Evolutionary conservation across 2,329 filamentous ascomycete species (phyloP).

Genomic region (Hypomyces perniciosus): DNA sequence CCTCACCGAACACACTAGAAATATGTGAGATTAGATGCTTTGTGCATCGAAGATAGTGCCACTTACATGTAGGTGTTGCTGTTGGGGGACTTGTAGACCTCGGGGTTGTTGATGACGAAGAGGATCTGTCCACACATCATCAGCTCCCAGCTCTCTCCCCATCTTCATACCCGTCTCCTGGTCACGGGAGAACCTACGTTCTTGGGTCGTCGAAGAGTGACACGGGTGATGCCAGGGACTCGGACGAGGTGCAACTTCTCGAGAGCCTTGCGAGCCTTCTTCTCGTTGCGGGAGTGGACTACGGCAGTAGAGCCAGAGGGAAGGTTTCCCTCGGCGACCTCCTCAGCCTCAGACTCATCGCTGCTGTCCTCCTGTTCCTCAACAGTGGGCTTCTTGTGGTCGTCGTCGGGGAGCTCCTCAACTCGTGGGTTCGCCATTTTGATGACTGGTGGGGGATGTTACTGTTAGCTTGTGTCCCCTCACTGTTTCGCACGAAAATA

Average conservation of each 20-base stretch:
- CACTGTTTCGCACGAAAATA: constrained; percentile 16
- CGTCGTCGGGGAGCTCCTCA: constrained; percentile 93
- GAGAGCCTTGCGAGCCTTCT: constrained; percentile 99
- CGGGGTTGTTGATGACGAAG: constrained; percentile 99
- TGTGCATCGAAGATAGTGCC: neutral
- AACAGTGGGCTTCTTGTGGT: constrained; percentile 73
- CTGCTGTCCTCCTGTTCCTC: constrained; percentile 69
- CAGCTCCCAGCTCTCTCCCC: constrained; percentile 17
- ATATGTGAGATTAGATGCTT: constrained; percentile 10
- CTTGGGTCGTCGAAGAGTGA: constrained; percentile 96
- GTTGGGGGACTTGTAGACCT: constrained; percentile 98
- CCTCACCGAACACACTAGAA: constrained; percentile 92
- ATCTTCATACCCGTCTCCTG: neutral
- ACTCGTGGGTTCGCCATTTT: constrained; percentile 97
- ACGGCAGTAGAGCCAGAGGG: constrained; percentile 83
- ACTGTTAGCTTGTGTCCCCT: constrained; percentile 21
- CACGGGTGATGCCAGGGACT: constrained; percentile 93
- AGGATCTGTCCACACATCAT: constrained; percentile 62
- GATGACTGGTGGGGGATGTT: constrained; percentile 30
- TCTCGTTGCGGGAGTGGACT: constrained; percentile 98
- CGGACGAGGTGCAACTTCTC: constrained; percentile 97
- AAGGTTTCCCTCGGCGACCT: constrained; percentile 69
- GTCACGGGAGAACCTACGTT: constrained; percentile 67
- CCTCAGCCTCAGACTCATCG: constrained; percentile 74
- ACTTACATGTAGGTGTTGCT: constrained; percentile 99